Evolutionary conservation across 331 rosid genomes (phyloP), one percentile per base, ranked within the genome.

Genomic region (Quercus phellos): DNA sequence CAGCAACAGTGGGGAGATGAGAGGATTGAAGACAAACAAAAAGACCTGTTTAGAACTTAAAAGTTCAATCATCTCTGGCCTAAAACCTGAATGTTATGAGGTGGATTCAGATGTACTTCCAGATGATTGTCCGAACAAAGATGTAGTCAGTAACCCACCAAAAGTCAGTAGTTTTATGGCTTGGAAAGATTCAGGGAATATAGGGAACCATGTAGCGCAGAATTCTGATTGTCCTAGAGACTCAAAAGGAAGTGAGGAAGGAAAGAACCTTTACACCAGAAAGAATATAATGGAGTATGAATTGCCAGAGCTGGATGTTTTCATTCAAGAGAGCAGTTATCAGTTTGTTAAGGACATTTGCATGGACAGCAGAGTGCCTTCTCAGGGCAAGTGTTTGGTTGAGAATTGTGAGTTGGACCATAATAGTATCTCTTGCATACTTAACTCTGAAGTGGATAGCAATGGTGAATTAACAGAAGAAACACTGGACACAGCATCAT

Each of bases 231-330:
- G 32, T 67, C 78, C 71, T n/a, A 61, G 27, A 27, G 78, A 79
- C 24, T 55, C 72, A 21, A 70, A 84, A 21, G 55, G 51, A 4
- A 71, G 50, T 19, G 73, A 53, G 54, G 70, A 53, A 55, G 60
- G 78, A 79, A 85, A 63, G 34, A 81, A 60, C 8, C 74, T 58
- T 56, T 74, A 75, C 26, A 21, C 70, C 17, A 66, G 46, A 56
- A 77, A 78, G 53, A 83, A 78, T 68, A 70, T 82, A 1, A 72
- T 54, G 81, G 94, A 89, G 59, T 74, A 81, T 59, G 90, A 89
- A 60, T 54, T 83, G 8, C 96, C 97, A 6, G 97, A 93, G 77
- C 59, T 93, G 6, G 97, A 87, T 77, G 89, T 82, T 54, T 93
- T 93, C 83, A 84, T 91, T 80, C 97, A 88, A 69, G 93, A 87